phyloP scores from a whole-genome alignment of 371 early-diverging fungal genomes.

The Rhizopus sp. region DNA sequence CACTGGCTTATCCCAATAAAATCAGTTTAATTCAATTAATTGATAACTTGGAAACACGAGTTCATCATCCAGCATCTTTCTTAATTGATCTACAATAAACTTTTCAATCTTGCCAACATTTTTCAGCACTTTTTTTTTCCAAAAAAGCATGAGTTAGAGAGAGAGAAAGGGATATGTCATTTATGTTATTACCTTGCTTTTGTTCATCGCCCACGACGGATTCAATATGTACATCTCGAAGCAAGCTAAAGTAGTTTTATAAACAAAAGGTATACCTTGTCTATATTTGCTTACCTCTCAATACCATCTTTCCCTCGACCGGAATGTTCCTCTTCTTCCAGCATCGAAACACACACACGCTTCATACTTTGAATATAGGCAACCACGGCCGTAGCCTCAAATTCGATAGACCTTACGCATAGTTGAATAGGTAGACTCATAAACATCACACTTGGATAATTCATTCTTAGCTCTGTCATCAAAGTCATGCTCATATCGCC shows the following conservation, averaged over 20 bases:
- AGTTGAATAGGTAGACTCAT: conserved; percentile 88
- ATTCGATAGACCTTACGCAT: conserved; percentile 79
- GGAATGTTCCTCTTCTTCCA: conserved; percentile 68
- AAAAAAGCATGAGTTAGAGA: background rate
- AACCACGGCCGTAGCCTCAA: conserved; percentile 86
- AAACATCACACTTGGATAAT: conserved; percentile 91
- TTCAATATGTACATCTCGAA: conserved; percentile 79
- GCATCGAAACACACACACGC: conserved; percentile 86
- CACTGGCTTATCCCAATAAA: conserved; percentile 46
- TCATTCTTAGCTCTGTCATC: conserved; percentile 84
- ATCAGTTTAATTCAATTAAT: conserved; percentile 27
- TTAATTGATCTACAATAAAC: conserved; percentile 89
- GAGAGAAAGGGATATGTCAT: background rate
- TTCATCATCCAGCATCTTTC: conserved; percentile 85
- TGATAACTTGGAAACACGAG: conserved; percentile 90
- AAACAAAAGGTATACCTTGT: background rate
- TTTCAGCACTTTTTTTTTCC: conserved; percentile 72
- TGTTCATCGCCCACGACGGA: conserved; percentile 89
- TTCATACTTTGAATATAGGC: conserved; percentile 76
- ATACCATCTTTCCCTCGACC: conserved; percentile 28
- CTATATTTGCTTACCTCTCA: conserved; percentile 31
- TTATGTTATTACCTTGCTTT: conserved; percentile 69
- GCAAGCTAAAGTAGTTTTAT: conserved; percentile 44
- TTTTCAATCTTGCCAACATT: conserved; percentile 92
- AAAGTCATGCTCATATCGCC: conserved; percentile 88